Evolutionary conservation across 208 protist species (phyloP).

Genomic region (Trichomonas vaginalis): DNA sequence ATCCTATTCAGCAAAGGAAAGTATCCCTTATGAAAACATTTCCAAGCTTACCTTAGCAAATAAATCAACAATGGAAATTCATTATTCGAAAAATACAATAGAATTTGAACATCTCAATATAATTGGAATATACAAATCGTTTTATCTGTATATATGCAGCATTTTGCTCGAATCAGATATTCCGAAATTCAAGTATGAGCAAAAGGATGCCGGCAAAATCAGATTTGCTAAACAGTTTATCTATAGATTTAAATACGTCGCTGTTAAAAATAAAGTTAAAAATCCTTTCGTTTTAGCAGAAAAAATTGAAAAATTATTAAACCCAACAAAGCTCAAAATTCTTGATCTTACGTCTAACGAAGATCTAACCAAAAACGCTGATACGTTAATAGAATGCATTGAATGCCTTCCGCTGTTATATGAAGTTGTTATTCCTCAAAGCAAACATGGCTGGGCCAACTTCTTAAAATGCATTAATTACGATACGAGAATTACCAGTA

Average conservation of each 20-base stretch:
- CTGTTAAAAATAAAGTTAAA: background rate
- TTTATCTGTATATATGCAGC: background rate
- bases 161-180: background rate
- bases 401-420: background rate
- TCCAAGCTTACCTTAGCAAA: background rate
- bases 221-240: background rate
- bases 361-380: background rate
- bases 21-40: background rate
- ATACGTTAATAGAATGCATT: background rate
- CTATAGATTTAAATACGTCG: background rate
- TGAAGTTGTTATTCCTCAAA: background rate
- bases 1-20: background rate
- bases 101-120: background rate
- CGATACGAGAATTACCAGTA: background rate
- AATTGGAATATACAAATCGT: background rate
- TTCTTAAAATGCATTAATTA: background rate
- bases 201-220: background rate
- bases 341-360: background rate
- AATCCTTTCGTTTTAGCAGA: background rate
- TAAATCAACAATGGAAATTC: background rate
- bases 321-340: background rate
- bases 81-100: background rate
- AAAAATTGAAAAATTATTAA: background rate
- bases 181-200: background rate
- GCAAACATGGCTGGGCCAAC: background rate